These are phyloP conservation scores for Verticillium klebahnii DNA, from an alignment of 2,329 filamentous ascomycete genomes.

Conservation along the genomic window DNA sequence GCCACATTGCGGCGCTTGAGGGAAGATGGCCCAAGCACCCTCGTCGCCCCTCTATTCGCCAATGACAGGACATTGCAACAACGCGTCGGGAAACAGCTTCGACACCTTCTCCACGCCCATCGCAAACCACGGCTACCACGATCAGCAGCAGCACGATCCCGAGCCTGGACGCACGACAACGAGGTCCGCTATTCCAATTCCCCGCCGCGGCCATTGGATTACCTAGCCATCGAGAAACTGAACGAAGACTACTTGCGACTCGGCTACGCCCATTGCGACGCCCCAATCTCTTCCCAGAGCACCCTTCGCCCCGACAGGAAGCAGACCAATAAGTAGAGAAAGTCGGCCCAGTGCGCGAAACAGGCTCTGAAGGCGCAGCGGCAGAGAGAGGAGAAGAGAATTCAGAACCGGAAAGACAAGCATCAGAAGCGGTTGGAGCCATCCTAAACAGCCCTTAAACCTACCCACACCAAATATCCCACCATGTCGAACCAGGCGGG, in stretches of 20 bases:
- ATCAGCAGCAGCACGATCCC: neutral
- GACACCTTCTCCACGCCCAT: neutral
- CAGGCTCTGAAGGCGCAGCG: neutral
- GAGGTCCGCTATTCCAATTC: neutral
- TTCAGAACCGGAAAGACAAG: neutral
- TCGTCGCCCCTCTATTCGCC: neutral
- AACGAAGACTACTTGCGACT: neutral
- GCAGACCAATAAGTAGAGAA: neutral
- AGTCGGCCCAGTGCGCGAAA: neutral
- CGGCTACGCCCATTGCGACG: neutral
- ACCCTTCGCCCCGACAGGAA: neutral
- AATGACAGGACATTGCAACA: neutral
- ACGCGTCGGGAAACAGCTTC: neutral
- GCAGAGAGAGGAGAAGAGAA: neutral
- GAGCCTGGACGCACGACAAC: neutral
- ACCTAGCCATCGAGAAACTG: neutral
- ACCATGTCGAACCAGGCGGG: slow-evolving; percentile 50
- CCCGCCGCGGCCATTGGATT: neutral
- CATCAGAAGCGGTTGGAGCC: neutral
- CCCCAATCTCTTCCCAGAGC: neutral
- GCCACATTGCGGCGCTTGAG: neutral
- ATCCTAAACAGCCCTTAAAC: neutral
- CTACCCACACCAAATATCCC: neutral
- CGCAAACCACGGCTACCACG: neutral
- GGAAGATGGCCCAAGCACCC: neutral